Evolutionary conservation across 225 moss, liverwort and hornwort species (phyloP).

Genomic region (Bryoerythrophyllum caledonicum): DNA sequence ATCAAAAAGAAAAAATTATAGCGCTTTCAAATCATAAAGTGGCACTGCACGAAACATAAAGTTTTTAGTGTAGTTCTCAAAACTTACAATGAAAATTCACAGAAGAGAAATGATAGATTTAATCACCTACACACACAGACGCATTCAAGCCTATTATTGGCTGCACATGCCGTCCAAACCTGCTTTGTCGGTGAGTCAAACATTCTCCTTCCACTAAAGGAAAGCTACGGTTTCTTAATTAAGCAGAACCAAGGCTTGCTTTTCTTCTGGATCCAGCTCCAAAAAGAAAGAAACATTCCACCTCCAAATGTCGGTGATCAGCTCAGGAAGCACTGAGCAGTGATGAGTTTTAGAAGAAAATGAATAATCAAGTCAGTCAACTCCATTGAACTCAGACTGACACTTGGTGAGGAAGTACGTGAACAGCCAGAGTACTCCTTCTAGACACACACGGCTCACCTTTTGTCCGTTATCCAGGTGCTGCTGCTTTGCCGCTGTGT

Average conservation of each 20-base stretch:
- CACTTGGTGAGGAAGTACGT: slow-evolving; percentile 1
- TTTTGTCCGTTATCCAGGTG: slow-evolving; percentile 8
- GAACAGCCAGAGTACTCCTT: background rate
- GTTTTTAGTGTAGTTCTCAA: too few relatives aligned
- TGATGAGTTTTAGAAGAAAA: background rate
- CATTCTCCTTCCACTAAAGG: slow-evolving; percentile 27
- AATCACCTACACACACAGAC: background rate
- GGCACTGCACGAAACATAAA: too few relatives aligned
- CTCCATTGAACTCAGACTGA: slow-evolving; percentile 12
- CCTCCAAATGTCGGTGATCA: background rate
- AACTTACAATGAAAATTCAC: background rate
- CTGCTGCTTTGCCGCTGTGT: background rate
- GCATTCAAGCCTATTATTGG: slow-evolving; percentile 6
- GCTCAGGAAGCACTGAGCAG: too few relatives aligned
- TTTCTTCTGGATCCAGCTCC: background rate
- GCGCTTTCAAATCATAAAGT: too few relatives aligned
- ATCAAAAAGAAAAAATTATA: too few relatives aligned
- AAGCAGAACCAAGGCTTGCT: background rate
- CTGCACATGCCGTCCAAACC: background rate
- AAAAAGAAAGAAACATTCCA: background rate
- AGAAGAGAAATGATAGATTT: background rate
- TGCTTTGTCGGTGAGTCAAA: slow-evolving; percentile 40
- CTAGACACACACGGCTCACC: background rate
- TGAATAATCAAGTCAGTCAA: background rate
- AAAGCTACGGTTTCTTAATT: slow-evolving; percentile 28